Evolutionary conservation across 2,329 filamentous ascomycete genomes (phyloP), one percentile per base, ranked within the genome.

Genomic region (Hymenoscyphus repandus): DNA sequence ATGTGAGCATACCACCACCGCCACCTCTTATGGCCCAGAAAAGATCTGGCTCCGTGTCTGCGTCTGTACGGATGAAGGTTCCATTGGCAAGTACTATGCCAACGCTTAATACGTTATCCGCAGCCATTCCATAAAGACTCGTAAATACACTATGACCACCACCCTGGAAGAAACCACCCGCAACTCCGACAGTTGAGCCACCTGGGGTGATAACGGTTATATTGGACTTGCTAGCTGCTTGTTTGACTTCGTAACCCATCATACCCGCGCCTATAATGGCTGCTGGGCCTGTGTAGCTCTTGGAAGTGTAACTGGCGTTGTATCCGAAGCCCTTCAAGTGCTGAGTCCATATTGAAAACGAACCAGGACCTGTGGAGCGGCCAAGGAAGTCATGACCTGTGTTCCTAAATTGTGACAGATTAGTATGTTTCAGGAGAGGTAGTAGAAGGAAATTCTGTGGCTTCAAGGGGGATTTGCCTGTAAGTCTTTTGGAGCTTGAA

Each of bases 321-420:
- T 47, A 53, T 13, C 50, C 49, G 10, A 52, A 47, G 20, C 43
- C 33, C n/a, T 51, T 53, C 6, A 55, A 34, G 30, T 53, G n/a
- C 10, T 53, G 52, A 3, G 50, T 53, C 55, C 55, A 57, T 1
- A 57, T 50, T 11, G 45, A 48, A 2, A 57, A 20, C 6, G 52
- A 50, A 18, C 49, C 48, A 2, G 47, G 68, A 27, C 74, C 74
- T 4, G 69, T 68, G 0, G 72, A 75, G 47, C 70, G 69, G 13
- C 73, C 73, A 22, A 66, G 67, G 53, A 72, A 75, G 54, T 74
- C 71, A 56, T 74, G 71, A 6, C 72, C 71, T 1, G 72, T 74
- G 52, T 74, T 74, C 56, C 70, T 72, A 37, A 13, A 37, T 5
- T 10, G 5, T 17, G 5, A 5, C 5, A 37, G 34, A 5, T 37